Evolutionary conservation across 163 green algal species (phyloP).

Genomic region (Scenedesmus sp.): DNA sequence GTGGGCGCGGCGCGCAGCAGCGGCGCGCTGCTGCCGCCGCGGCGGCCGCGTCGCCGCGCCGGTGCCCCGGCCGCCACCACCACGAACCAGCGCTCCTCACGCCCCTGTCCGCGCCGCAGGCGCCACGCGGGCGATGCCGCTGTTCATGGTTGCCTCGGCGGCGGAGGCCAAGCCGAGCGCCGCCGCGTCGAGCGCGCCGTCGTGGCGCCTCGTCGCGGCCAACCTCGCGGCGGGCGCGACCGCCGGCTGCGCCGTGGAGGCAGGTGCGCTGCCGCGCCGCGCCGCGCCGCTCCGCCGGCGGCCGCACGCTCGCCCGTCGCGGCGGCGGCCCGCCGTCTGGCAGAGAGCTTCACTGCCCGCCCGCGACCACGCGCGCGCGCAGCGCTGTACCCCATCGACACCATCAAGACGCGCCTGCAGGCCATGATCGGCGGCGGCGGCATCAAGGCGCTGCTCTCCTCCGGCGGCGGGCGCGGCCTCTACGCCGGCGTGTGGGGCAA

Average conservation of each 20-base stretch:
- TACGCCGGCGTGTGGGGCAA: slow-evolving; percentile 87
- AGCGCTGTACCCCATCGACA: slow-evolving; percentile 97
- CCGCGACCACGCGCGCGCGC: slow-evolving; percentile 21
- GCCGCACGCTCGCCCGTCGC: too few relatives aligned
- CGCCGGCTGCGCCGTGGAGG: slow-evolving; percentile 86
- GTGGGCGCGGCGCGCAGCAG: too few relatives aligned
- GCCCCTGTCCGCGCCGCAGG: too few relatives aligned
- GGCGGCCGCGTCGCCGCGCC: too few relatives aligned
- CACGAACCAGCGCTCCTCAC: too few relatives aligned
- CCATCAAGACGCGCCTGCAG: slow-evolving; percentile 98
- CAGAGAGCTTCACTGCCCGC: too few relatives aligned
- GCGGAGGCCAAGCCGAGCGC: background rate
- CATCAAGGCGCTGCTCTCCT: slow-evolving; percentile 75
- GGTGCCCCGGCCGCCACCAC: too few relatives aligned
- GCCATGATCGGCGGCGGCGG: slow-evolving; percentile 85
- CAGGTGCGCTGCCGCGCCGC: slow-evolving; percentile 63
- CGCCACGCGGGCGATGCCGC: slow-evolving; percentile 44
- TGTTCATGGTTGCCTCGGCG: slow-evolving; percentile 53
- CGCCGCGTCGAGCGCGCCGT: slow-evolving; percentile 40
- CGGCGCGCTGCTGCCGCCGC: too few relatives aligned
- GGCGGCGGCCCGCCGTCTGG: too few relatives aligned
- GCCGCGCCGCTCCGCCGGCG: too few relatives aligned
- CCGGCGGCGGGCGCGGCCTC: slow-evolving; percentile 82
- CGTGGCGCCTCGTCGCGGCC: slow-evolving; percentile 74
- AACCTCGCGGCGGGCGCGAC: slow-evolving; percentile 88